These are phyloP conservation scores for Scedosporium aurantiacum DNA, from an alignment of 2,329 filamentous ascomycete genomes.

Conservation along the genomic window DNA sequence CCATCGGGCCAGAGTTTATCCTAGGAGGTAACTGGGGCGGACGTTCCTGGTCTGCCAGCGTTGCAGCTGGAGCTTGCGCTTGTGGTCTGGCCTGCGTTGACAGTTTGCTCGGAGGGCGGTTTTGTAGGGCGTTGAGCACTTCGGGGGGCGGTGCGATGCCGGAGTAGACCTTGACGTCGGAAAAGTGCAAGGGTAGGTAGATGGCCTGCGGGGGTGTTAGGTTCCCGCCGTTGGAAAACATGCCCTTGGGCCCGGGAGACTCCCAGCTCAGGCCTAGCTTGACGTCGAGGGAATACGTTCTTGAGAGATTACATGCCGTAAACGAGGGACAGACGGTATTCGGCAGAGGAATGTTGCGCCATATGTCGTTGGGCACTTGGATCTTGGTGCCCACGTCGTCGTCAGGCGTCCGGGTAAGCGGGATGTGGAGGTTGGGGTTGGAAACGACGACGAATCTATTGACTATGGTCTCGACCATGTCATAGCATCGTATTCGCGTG, in stretches of 20 bases:
- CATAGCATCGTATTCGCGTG: constrained; percentile 70
- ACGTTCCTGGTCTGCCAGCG: constrained; percentile 11
- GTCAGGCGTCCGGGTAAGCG: constrained; percentile 46
- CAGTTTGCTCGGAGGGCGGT: constrained; percentile 26
- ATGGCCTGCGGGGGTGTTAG: constrained; percentile 48
- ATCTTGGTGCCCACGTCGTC: constrained; percentile 54
- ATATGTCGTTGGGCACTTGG: constrained; percentile 58
- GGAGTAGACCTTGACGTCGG: constrained; percentile 66
- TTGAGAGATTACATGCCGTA: constrained; percentile 73
- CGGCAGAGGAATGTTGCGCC: constrained; percentile 62
- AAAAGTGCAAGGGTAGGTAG: constrained; percentile 67
- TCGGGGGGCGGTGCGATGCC: constrained; percentile 73
- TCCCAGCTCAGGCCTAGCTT: constrained; percentile 68
- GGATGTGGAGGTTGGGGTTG: constrained; percentile 58
- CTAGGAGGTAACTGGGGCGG: constrained; percentile 25
- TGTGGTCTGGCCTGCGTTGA: constrained; percentile 13
- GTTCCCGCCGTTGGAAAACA: not conserved
- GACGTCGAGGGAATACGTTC: constrained; percentile 75
- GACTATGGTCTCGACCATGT: constrained; percentile 57
- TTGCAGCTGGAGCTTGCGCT: not conserved
- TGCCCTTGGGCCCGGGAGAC: constrained; percentile 20
- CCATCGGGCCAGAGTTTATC: constrained; percentile 4
- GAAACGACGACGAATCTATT: constrained; percentile 68
- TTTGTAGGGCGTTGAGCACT: constrained; percentile 53
- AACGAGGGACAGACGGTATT: constrained; percentile 84